Evolutionary conservation across 192 early-diverging fungal species (phyloP).

Genomic region (Backusella tuberculispora): DNA sequence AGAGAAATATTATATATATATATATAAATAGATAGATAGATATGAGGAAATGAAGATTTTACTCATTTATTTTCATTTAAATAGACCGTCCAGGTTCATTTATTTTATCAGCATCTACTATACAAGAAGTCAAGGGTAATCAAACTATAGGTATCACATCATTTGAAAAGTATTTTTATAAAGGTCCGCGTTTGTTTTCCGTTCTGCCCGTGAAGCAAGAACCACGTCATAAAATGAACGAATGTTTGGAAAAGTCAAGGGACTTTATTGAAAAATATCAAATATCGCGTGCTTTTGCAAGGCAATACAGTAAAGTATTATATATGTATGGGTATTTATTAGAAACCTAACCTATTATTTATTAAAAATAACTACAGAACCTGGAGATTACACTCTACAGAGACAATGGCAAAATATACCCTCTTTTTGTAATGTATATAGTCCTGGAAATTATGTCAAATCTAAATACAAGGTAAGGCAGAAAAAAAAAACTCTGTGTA

Average conservation of each 20-base stretch:
- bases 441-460: slow-evolving; percentile 15
- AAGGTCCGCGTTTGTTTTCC: slow-evolving; percentile 29
- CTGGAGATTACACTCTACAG: not conserved
- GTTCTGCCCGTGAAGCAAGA: not conserved
- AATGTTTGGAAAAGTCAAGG: not conserved
- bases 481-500: too few species aligned
- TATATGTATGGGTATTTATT: not conserved
- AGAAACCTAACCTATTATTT: not conserved
- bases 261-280: slow-evolving; percentile 10
- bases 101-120: slow-evolving; percentile 23
- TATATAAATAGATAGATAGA: too few species aligned
- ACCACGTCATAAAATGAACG: not conserved
- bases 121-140: not conserved
- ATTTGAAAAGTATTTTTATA: slow-evolving; percentile 40
- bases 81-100: slow-evolving; percentile 25
- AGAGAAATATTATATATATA: not conserved
- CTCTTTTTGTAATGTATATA: slow-evolving; percentile 8
- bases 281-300: slow-evolving; percentile 18
- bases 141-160: slow-evolving; percentile 17
- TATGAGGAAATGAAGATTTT: too few species aligned
- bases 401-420: slow-evolving; percentile 1
- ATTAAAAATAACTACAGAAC: not conserved
- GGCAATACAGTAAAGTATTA: slow-evolving; percentile 21
- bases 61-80: too few species aligned
- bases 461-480: slow-evolving; percentile 23